A percentile compares a stretch with the other conserved stretches of the same genome.
Evolutionary conservation across 1,139 yeast genomes (phyloP).

Genomic region (Saccharomycopsis hybrid): DNA sequence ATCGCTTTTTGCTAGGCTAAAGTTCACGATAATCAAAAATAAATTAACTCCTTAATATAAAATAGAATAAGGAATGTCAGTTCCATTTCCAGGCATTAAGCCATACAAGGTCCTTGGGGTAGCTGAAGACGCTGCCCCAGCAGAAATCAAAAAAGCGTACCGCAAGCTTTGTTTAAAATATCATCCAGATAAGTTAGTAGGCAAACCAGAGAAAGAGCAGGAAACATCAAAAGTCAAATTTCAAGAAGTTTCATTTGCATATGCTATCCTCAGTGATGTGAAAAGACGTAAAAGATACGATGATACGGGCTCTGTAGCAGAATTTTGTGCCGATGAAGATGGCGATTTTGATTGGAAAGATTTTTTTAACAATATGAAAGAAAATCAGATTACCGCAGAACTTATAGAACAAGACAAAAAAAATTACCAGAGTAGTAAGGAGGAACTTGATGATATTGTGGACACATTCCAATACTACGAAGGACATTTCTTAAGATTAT

Average conservation of each 20-base stretch:
- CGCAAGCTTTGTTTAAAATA: constrained; percentile 59
- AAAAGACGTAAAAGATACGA: constrained; percentile 55
- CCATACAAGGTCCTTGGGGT: constrained; percentile 59
- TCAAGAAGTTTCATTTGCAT: constrained; percentile 71
- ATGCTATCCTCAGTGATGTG: constrained; percentile 59
- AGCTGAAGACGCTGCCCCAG: constrained; percentile 36
- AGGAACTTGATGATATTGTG: constrained; percentile 61
- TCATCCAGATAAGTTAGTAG: constrained; percentile 74
- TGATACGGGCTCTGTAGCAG: constrained; percentile 54
- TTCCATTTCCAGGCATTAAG: constrained; percentile 51
- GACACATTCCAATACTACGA: constrained; percentile 51
- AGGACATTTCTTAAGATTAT: constrained; percentile 64
- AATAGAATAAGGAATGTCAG: too few species aligned
- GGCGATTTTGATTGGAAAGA: constrained; percentile 48
- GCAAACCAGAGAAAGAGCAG: constrained; percentile 31
- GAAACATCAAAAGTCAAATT: constrained; percentile 41
- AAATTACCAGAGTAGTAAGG: constrained; percentile 58
- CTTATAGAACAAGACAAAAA: constrained; percentile 64
- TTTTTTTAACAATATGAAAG: constrained; percentile 48
- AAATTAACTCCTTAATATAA: too few species aligned
- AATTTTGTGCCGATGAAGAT: constrained; percentile 36
- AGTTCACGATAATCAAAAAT: too few species aligned
- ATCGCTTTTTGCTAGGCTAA: too few species aligned
- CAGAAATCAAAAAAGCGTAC: constrained; percentile 64
- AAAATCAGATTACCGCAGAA: constrained; percentile 61